Evolutionary conservation across 2,329 filamentous ascomycete species (phyloP).

Genomic region (Hypoxylon sp.): DNA sequence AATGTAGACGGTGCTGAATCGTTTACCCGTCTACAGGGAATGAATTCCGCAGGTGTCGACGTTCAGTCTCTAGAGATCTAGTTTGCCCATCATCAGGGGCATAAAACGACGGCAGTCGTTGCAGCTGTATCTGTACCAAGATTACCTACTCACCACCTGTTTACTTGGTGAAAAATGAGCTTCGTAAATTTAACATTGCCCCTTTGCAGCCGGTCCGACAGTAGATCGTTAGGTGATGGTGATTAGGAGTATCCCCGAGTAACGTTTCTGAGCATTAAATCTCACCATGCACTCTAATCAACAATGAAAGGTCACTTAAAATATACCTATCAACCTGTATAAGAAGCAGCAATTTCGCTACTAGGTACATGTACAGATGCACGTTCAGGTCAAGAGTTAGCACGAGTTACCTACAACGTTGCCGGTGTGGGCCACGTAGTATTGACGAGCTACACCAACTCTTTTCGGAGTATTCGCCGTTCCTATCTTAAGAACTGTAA

Average conservation of each 20-base stretch:
- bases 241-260: conserved; percentile 1
- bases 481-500: conserved; percentile 3
- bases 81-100: not conserved
- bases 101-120: not conserved
- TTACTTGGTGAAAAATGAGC: too few relatives aligned
- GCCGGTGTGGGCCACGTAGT: conserved; percentile 18
- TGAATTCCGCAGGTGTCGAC: not conserved
- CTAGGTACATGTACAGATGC: not conserved
- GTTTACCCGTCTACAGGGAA: too few relatives aligned
- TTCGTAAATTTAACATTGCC: too few relatives aligned
- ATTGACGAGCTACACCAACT: too few relatives aligned
- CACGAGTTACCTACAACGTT: conserved; percentile 24
- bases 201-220: too few relatives aligned
- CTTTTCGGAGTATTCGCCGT: too few relatives aligned
- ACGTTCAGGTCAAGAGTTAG: conserved; percentile 1
- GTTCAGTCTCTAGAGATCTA: too few relatives aligned
- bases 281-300: not conserved
- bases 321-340: too few relatives aligned
- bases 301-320: too few relatives aligned
- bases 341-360: not conserved
- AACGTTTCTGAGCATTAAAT: conserved; percentile 24
- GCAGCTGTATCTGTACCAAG: not conserved
- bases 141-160: too few relatives aligned
- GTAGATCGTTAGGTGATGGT: not conserved
- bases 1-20: too few relatives aligned